Percentiles rank a stretch among this genome's conserved stretches.
These are phyloP conservation scores for Populus pruinosa DNA, from an alignment of 345 rosid species.

Conservation along the genomic window DNA sequence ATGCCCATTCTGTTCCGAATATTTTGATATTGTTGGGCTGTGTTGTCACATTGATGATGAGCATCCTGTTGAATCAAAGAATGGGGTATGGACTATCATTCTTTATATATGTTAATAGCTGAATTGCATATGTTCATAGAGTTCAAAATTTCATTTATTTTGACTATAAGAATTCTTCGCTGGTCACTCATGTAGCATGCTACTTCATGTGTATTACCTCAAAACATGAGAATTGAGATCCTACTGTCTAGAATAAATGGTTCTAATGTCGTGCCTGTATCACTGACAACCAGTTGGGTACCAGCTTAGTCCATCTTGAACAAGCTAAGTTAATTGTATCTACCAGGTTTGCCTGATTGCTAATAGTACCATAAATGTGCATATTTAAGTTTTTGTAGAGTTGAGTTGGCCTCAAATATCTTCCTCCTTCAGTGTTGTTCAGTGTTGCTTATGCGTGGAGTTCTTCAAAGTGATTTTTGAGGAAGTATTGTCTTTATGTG, in stretches of 20 bases:
- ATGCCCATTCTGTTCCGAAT: conserved; percentile 91
- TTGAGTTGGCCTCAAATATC: neutral
- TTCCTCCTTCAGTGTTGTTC: neutral
- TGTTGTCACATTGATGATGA: conserved; percentile 92
- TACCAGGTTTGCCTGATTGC: neutral
- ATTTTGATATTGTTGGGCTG: conserved; percentile 81
- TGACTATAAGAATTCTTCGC: neutral
- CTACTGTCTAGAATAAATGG: neutral
- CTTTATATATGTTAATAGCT: conserved; percentile 3
- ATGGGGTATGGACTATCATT: conserved; percentile 57
- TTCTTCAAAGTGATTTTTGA: neutral
- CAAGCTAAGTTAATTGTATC: neutral
- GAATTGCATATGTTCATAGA: neutral
- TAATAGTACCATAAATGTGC: neutral
- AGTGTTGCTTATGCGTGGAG: neutral
- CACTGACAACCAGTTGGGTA: neutral
- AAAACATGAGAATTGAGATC: neutral
- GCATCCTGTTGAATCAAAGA: conserved; percentile 79
- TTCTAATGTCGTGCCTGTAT: neutral
- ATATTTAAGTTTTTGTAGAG: neutral
- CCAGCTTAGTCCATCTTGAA: neutral
- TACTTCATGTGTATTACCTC: neutral
- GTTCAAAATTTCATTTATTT: neutral
- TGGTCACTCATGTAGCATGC: neutral
- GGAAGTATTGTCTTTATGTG: no score